phyloP scores from a whole-genome alignment of 257 asterid species.

The Capsicum chinense region DNA sequence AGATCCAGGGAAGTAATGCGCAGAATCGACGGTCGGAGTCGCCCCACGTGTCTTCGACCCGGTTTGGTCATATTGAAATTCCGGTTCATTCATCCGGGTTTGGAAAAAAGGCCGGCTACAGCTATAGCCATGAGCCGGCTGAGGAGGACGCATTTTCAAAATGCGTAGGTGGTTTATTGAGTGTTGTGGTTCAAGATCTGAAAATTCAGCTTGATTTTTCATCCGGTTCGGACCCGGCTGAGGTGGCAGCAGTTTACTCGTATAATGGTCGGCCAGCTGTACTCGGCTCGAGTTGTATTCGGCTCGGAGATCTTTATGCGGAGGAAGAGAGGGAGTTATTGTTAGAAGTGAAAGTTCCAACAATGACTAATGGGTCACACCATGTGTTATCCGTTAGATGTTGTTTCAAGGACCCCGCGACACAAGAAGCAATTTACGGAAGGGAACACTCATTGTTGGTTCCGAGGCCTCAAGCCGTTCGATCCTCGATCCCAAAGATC shows the following conservation, averaged over 20 bases:
- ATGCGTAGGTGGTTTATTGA: constrained; percentile 79
- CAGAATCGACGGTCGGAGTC: constrained; percentile 42
- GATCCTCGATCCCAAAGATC: constrained; percentile 51
- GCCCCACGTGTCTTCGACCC: constrained; percentile 53
- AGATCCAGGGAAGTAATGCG: constrained; percentile 40
- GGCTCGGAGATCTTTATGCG: constrained; percentile 78
- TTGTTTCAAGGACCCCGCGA: constrained; percentile 65
- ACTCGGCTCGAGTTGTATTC: constrained; percentile 57
- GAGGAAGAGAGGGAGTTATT: constrained; percentile 78
- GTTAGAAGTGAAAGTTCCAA: constrained; percentile 70
- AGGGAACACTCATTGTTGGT: constrained; percentile 57
- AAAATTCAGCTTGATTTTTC: constrained; percentile 65
- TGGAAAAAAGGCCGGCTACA: constrained; percentile 41
- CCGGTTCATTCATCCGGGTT: constrained; percentile 74
- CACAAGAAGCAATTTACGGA: constrained; percentile 53
- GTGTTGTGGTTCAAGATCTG: constrained; percentile 84
- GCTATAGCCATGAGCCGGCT: constrained; percentile 50
- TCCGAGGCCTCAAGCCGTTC: constrained; percentile 64
- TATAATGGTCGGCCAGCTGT: constrained; percentile 54
- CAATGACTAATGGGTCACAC: constrained; percentile 54
- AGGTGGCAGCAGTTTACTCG: constrained; percentile 70
- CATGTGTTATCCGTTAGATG: constrained; percentile 63
- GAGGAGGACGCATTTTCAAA: constrained; percentile 74
- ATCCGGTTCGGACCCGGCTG: constrained; percentile 79
- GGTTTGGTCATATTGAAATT: constrained; percentile 79